phyloP scores from a whole-genome alignment of 2,329 filamentous ascomycete genomes.

The Chaetomiaceae sp. region DNA sequence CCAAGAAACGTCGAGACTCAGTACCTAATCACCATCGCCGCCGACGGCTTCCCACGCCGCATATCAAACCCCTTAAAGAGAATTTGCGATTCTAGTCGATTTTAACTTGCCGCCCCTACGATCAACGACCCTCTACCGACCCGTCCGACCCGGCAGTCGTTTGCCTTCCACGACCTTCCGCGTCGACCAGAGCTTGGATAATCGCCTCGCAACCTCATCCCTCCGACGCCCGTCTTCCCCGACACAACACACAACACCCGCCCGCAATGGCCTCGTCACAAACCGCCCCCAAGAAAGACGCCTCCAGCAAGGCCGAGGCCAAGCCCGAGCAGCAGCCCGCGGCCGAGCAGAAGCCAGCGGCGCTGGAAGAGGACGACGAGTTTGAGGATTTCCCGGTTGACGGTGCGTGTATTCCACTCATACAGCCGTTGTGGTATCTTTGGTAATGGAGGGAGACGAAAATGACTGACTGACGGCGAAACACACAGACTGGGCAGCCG shows the following conservation, averaged over 20 bases:
- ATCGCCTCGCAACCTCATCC: neutral
- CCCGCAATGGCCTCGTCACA: slow-evolving; percentile 14
- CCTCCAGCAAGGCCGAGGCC: slow-evolving; percentile 35
- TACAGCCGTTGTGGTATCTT: no score
- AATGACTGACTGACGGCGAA: neutral
- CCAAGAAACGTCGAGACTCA: no score
- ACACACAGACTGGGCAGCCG: slow-evolving; percentile 76
- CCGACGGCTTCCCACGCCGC: no score
- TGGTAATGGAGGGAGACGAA: no score
- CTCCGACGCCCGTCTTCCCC: neutral
- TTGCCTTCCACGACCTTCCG: neutral
- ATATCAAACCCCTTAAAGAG: no score
- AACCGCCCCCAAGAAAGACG: slow-evolving; percentile 27
- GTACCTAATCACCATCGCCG: no score
- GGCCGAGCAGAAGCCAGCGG: slow-evolving; percentile 58
- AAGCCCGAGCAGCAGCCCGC: slow-evolving; percentile 42
- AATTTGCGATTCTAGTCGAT: no score
- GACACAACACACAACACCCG: neutral
- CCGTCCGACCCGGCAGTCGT: neutral
- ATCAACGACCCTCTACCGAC: neutral
- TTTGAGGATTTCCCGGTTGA: slow-evolving; percentile 98
- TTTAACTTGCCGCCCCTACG: no score
- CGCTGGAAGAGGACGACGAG: slow-evolving; percentile 94
- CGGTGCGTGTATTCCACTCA: no score
- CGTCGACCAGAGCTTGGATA: neutral